These are phyloP conservation scores for Pythium rhizo-oryzae DNA, from an alignment of 352 stramenopile genomes.

Conservation along the genomic window DNA sequence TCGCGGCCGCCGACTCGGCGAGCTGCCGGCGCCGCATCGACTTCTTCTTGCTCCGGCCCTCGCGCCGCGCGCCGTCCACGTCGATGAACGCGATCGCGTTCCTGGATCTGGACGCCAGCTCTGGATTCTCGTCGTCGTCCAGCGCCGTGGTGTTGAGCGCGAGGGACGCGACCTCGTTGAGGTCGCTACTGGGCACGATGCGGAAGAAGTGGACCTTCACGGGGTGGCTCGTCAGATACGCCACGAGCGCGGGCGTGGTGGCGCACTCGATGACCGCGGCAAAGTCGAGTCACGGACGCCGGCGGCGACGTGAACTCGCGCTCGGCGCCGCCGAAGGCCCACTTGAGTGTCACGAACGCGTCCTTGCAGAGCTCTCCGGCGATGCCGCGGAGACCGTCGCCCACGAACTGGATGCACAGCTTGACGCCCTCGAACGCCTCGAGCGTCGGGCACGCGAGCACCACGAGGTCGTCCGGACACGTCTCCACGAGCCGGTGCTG, in stretches of 20 bases:
- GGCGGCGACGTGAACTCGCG: slow-evolving; percentile 52
- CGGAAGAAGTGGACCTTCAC: slow-evolving; percentile 64
- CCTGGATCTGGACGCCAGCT: slow-evolving; percentile 3
- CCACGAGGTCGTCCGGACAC: slow-evolving; percentile 42
- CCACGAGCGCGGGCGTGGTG: slow-evolving; percentile 56
- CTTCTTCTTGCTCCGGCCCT: slow-evolving; percentile 49
- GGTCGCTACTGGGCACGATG: slow-evolving; percentile 76
- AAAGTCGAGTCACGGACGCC: slow-evolving; percentile 51
- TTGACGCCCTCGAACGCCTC: slow-evolving; percentile 54
- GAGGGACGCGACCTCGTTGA: slow-evolving; percentile 70
- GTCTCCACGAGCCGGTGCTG: slow-evolving; percentile 68
- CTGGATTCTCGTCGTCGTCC: slow-evolving; percentile 16
- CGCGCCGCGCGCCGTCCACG: slow-evolving; percentile 36
- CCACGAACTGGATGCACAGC: slow-evolving; percentile 50
- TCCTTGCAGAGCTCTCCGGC: slow-evolving; percentile 79
- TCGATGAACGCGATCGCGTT: slow-evolving; percentile 59
- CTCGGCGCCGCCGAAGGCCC: slow-evolving; percentile 29
- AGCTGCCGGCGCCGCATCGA: slow-evolving; percentile 46
- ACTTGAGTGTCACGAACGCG: slow-evolving; percentile 60
- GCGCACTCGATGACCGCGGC: slow-evolving; percentile 50
- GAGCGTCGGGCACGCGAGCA: slow-evolving; percentile 48
- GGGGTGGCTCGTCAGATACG: slow-evolving; percentile 44
- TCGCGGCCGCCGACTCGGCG: slow-evolving; percentile 27
- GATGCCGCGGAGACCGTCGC: slow-evolving; percentile 60
- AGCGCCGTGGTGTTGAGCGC: slow-evolving; percentile 32